phyloP scores from a whole-genome alignment of 2,329 filamentous ascomycete species.

The Pseudogymnoascus sp. region DNA sequence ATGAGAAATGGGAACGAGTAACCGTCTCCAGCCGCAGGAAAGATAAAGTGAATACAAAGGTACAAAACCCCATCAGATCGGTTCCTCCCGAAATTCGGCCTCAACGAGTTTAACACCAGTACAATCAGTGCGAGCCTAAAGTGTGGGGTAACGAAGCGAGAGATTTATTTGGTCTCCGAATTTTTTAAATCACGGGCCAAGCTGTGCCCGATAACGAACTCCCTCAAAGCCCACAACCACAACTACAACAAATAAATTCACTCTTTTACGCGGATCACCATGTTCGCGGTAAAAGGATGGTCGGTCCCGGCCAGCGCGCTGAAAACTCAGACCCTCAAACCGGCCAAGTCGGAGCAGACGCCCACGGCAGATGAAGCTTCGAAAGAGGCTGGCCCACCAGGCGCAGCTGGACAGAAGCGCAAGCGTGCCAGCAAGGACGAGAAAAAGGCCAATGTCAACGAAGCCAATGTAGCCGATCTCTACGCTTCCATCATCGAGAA shows the following conservation, averaged over 20 bases:
- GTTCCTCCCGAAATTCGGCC: not conserved
- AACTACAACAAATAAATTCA: not conserved
- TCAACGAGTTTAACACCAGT: not conserved
- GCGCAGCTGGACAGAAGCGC: constrained; percentile 39
- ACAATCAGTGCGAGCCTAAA: not conserved
- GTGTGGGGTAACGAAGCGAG: constrained; percentile 5
- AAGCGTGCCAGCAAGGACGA: constrained; percentile 41
- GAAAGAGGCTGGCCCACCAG: constrained; percentile 26
- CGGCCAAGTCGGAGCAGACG: constrained; percentile 14
- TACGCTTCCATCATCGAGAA: constrained; percentile 75
- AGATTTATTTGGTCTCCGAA: not conserved
- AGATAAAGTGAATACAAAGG: not conserved
- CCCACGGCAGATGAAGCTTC: constrained; percentile 21
- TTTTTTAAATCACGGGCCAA: constrained; percentile 1
- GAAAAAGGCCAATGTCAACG: constrained; percentile 50
- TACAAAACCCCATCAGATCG: not conserved
- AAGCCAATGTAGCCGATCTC: constrained; percentile 65
- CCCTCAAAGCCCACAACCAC: not conserved
- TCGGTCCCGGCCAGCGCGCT: constrained; percentile 65
- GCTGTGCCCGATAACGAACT: not conserved
- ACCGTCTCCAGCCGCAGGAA: not conserved
- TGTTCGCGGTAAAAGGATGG: constrained; percentile 96
- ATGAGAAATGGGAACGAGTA: not conserved
- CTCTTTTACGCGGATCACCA: constrained; percentile 27
- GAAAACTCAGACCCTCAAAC: constrained; percentile 49